Evolutionary conservation across 805 yeast genomes (phyloP).

Genomic region (Saccharomycopsis fodiens): DNA sequence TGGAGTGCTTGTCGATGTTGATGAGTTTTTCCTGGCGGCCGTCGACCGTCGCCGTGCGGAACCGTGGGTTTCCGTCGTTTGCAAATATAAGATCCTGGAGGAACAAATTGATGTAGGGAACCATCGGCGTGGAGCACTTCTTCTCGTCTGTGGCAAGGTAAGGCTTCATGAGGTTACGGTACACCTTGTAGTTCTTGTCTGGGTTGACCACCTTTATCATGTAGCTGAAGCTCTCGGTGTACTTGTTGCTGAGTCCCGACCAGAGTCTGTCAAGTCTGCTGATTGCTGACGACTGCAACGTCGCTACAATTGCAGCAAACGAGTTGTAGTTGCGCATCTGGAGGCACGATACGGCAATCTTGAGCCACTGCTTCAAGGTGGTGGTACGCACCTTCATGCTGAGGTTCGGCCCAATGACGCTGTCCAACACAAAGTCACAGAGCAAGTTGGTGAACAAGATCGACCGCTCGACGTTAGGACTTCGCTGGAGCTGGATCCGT

Average conservation of each 20-base stretch:
- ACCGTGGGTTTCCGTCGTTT: slow-evolving; percentile 74
- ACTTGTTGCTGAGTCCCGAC: slow-evolving; percentile 51
- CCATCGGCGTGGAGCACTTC: slow-evolving; percentile 45
- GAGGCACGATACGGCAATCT: slow-evolving; percentile 62
- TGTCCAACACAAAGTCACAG: slow-evolving; percentile 66
- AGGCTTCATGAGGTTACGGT: slow-evolving; percentile 54
- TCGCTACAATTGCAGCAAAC: slow-evolving; percentile 69
- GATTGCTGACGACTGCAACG: slow-evolving; percentile 64
- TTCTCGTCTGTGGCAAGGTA: slow-evolving; percentile 41
- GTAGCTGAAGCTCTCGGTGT: slow-evolving; percentile 53
- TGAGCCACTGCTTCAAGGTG: slow-evolving; percentile 62
- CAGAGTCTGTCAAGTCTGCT: slow-evolving; percentile 57
- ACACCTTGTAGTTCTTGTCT: slow-evolving; percentile 61
- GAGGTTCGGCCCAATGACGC: slow-evolving; percentile 46
- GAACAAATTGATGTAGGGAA: slow-evolving; percentile 69
- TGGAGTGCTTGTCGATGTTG: slow-evolving; percentile 67
- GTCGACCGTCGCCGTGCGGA: slow-evolving; percentile 37
- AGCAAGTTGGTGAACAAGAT: slow-evolving; percentile 63
- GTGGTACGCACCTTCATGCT: slow-evolving; percentile 42
- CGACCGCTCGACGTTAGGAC: slow-evolving; percentile 45
- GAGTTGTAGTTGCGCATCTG: slow-evolving; percentile 73
- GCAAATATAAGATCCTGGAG: slow-evolving; percentile 74
- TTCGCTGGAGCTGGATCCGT: slow-evolving; percentile 42
- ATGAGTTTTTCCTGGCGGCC: slow-evolving; percentile 47
- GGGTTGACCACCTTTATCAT: slow-evolving; percentile 67